Base-by-base conservation (phyloP, 768 basidiomycete species). In the Tylopilus intermedius region DNA sequence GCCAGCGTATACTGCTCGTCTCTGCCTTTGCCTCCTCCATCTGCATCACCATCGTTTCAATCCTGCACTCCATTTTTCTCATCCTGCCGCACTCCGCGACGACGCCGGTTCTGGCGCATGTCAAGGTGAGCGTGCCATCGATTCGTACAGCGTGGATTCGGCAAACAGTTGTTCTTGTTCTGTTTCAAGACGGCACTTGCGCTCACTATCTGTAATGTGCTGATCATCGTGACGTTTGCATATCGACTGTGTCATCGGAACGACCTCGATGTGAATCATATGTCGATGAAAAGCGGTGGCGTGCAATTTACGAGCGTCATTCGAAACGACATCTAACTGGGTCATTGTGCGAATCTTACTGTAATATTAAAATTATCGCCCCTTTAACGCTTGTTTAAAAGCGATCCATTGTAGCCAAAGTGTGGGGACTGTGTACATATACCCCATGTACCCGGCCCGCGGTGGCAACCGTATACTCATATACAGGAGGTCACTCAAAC, bases 1-100 rank as follows among this genome's bases (percentile, higher is more conserved):
- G 8, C 10, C 46, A 38, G 21, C 51, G 45, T 13, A 33, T 51
- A 42, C 32, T 50, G 33, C 22, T 60, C 33, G 10, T 50, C 26
- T 55, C 55, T 14, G 48, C 51, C 8, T 62, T 55, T 30, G 39
- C 50, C 4, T 54, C 55, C 15, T 60, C 49, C 24, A 37, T 63
- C 35, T 30, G 51, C 41, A 63, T 55, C 37, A 49, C 58, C 32
- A 14, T 51, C 2, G 27, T 54, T 32, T 53, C 51, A n/a, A 47
- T 60, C 10, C 11, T 27, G 15, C 58, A 57, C 15, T 54, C 50
- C 13, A 4, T 50, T 7, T 53, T 52, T 6, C 32, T 63, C 10
- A 30, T 24, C 3, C 42, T 33, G 2, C 30, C 41, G 1, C n/a
- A 10, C 8, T n/a, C 4, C 1, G 24, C 2, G 11, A 40, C 21